These are phyloP conservation scores for Guillardia theta DNA, from an alignment of 78 protist species.

Conservation along the genomic window DNA sequence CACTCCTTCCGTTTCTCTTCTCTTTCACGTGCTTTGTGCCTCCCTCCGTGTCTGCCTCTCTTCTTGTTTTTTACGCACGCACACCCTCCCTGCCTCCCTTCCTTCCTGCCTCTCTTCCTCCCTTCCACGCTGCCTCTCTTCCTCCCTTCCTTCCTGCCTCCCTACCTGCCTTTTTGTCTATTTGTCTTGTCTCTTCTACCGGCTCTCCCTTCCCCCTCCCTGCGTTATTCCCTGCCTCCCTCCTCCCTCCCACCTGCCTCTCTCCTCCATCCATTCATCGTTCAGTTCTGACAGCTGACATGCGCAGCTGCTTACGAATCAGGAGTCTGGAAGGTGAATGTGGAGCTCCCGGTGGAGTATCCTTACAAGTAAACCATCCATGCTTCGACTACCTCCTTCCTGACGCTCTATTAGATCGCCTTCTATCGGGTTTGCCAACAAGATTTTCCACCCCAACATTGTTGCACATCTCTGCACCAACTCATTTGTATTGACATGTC, in stretches of 20 bases:
- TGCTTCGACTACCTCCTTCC: background rate
- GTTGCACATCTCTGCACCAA: too few species aligned
- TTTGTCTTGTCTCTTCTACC: background rate
- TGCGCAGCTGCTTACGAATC: slow-evolving; percentile 78
- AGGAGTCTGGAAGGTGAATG: slow-evolving; percentile 82
- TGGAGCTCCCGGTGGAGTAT: slow-evolving; percentile 82
- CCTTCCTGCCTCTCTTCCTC: background rate
- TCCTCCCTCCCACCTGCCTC: background rate
- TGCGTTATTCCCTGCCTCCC: background rate
- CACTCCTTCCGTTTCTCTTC: too few species aligned
- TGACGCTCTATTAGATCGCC: slow-evolving; percentile 62
- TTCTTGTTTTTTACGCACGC: background rate
- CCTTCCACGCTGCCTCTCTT: background rate
- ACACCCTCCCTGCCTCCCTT: background rate
- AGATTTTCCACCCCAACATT: slow-evolving; percentile 90
- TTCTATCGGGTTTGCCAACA: slow-evolving; percentile 80
- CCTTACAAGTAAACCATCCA: slow-evolving; percentile 77
- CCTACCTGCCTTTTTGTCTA: background rate
- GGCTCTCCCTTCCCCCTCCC: background rate
- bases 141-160: background rate
- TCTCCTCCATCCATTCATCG: background rate
- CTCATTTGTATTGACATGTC: too few species aligned
- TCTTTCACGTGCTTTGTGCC: background rate
- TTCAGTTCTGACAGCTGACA: background rate
- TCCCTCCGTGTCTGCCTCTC: too few species aligned